Percentiles rank a stretch among this genome's conserved stretches.
phyloP scores from a whole-genome alignment of 305 asterid species.

The Fraxinus velutina region DNA sequence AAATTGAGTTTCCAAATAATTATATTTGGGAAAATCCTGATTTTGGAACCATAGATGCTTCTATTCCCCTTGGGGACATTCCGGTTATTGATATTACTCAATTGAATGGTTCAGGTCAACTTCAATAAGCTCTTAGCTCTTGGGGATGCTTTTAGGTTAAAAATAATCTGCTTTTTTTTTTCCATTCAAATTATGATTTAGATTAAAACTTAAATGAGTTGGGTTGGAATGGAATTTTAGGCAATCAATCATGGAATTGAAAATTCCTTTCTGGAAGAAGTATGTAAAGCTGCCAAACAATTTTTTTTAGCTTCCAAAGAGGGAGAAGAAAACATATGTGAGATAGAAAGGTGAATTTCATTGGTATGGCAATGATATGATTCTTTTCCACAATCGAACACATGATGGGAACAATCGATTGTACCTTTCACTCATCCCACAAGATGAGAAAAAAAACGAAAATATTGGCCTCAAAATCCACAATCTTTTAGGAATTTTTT shows the following conservation, averaged over 20 bases:
- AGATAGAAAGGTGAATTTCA: conserved; percentile 28
- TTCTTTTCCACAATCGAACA: conserved; percentile 42
- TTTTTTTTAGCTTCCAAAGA: conserved; percentile 40
- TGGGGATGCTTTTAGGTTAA: conserved; percentile 59
- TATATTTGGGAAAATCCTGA: conserved; percentile 31
- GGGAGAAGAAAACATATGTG: conserved; percentile 38
- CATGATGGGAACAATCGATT: conserved; percentile 57
- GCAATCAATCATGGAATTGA: conserved; percentile 46
- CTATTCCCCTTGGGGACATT: conserved; percentile 28
- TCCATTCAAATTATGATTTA: neutral
- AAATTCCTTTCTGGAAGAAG: conserved; percentile 29
- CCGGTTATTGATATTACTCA: conserved; percentile 36
- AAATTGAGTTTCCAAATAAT: conserved; percentile 28
- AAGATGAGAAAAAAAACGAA: conserved; percentile 17
- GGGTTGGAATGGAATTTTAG: conserved; percentile 13
- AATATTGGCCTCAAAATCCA: conserved; percentile 52
- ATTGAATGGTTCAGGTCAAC: conserved; percentile 26
- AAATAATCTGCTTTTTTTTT: neutral
- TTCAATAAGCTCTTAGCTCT: conserved; percentile 37
- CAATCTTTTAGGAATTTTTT: conserved; percentile 32
- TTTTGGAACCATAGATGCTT: conserved; percentile 24
- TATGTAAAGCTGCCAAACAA: conserved; percentile 26
- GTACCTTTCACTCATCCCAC: conserved; percentile 36
- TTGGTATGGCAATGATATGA: conserved; percentile 47
- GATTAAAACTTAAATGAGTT: neutral